Base-by-base conservation (phyloP, 768 basidiomycete genomes). In the Gymnopilus dilepis region DNA sequence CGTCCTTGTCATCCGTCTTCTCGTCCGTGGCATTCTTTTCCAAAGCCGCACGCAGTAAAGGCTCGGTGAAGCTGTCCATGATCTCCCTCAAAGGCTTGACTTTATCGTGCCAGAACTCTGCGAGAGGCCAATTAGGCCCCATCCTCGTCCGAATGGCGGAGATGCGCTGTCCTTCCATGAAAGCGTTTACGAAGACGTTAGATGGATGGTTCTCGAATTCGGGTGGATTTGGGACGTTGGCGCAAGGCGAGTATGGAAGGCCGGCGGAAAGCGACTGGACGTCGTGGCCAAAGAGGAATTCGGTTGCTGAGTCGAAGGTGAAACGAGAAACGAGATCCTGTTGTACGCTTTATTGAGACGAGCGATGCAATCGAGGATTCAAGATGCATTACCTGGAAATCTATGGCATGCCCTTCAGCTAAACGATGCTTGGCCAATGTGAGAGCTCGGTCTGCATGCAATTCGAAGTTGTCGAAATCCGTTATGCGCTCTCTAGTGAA, bases 241-340 rank as follows among this genome's bases (percentile, higher is more conserved):
- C 62, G 33, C 63, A 67, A 22, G 47, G 66, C 1, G 85, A 84
- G 59, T 84, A 85, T 2, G 80, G 80, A 21, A 86, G 73, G 2
- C 79, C 80, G 1, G 78, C 79, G 1, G 76, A 74, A 40, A 87
- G 78, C 6, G 79, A 82, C 56, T 80, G 65, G n/a, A 87, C 82
- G 62, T 80, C 78, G 28, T 76, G 75, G 4, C 82, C 83, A 60
- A 88, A 86, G 30, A 89, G 78, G 63, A 84, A 87, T 58, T 85
- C 81, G 0, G 85, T 83, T 3, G 85, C 86, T 2, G 84, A 82
- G 72, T 89, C 87, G 17, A 89, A 76, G 0, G 87, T 87, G 69
- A 88, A 87, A 1, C 80, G 74, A 3, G 73, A 73, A 4, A 76
- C 77, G 30, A 80, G 57, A 60, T 82, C 80, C 77, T 80, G 38